Evolutionary conservation across 352 stramenopile genomes (phyloP), one percentile per base, ranked within the genome.

Genomic region (Peronospora destructor): DNA sequence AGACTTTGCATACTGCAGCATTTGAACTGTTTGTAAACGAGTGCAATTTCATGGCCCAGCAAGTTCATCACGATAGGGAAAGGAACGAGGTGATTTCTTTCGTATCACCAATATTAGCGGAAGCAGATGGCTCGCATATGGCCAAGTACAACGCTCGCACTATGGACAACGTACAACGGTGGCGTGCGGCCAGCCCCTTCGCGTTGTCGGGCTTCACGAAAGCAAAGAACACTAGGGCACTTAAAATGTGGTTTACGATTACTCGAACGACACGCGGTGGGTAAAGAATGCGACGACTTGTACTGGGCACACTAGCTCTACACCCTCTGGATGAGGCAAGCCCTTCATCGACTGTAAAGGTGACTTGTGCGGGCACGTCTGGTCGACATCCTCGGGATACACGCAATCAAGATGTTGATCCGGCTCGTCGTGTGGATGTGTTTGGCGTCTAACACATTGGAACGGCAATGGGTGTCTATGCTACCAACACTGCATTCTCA

Each of bases 11-110:
- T 3, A 0, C 3, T 26, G 23, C 23, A 26, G 19, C 19, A 23
- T 23, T 23, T 23, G 19, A 23, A 23, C 1, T 23, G 19, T n/a
- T n/a, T 21, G 19, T 21, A 21, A 21, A 21, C 1, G 19, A 21
- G 19, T 21, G 1, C 19, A 1, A 3, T 21, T 21, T 21, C 19
- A 21, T 21, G 19, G 19, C 19, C 3, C 19, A 21, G 19, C 19
- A 21, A 21, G 26, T 30, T 10, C 8, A 4, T 10, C 2, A 4
- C 26, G 5, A 30, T 30, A 6, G 26, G 26, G n/a, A n/a, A 30
- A 32, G 34, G 26, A 33, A 26, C 13, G 29, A 8, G 4, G 12
- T 3, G 48, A 58, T 63, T 63, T 63, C 48, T 58, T 63, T 63
- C 55, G 54, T 47, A 62, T 48, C 35, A 35, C 19, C 36, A n/a